These are phyloP conservation scores for Vitellaria paradoxa DNA, from an alignment of 179 eudicot species.

Conservation along the genomic window DNA sequence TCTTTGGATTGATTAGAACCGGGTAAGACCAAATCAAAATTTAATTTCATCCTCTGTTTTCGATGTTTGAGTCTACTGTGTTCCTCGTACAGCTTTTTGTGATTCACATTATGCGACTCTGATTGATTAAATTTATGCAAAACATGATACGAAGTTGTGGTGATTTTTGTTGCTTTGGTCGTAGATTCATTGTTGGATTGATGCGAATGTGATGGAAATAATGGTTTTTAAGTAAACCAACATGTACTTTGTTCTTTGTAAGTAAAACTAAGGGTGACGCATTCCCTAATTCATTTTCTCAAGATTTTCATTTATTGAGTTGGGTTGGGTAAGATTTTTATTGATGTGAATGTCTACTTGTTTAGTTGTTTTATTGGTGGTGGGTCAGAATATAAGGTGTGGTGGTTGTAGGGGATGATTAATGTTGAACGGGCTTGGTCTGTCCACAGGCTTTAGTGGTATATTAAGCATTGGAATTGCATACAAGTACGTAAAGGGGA, in stretches of 20 bases:
- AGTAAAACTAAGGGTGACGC: neutral
- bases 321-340: neutral
- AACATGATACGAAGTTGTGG: neutral
- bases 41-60: neutral
- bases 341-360: neutral
- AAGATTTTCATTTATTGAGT: neutral
- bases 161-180: neutral
- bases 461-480: constrained; percentile 26
- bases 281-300: neutral
- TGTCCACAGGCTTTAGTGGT: constrained; percentile 10
- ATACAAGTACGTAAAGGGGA: constrained; percentile 17
- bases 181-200: neutral
- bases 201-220: neutral
- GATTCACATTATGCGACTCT: neutral
- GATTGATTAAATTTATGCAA: neutral
- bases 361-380: neutral
- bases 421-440: neutral
- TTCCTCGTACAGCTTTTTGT: neutral
- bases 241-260: neutral
- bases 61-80: neutral
- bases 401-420: neutral
- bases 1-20: neutral
- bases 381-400: neutral
- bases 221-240: neutral
- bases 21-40: neutral